A percentile compares a stretch with the other conserved stretches of the same genome.
phyloP scores from a whole-genome alignment of 192 early-diverging fungal species.

The Chytriomyces sp. region DNA sequence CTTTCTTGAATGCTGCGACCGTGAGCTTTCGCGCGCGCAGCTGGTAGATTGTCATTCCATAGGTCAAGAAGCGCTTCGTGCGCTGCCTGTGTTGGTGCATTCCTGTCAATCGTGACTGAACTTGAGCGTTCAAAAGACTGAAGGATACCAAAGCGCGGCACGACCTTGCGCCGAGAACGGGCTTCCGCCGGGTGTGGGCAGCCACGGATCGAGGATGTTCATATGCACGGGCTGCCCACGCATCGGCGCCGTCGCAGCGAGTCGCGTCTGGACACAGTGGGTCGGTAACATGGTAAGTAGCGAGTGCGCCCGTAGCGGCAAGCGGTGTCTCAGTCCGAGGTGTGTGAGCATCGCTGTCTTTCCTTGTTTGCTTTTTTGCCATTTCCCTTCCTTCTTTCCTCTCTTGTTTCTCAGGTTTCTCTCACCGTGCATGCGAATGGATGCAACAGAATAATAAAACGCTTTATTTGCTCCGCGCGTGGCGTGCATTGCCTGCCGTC shows the following conservation, averaged over 20 bases:
- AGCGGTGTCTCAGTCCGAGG: no score
- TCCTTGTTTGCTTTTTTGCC: background rate
- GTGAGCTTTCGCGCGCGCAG: background rate
- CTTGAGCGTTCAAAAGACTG: no score
- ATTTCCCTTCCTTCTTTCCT: background rate
- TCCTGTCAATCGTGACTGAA: no score
- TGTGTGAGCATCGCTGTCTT: no score
- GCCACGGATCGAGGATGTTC: constrained; percentile 28
- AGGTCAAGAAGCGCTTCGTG: constrained; percentile 1
- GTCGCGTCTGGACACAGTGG: constrained; percentile 53
- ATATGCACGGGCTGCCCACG: constrained; percentile 16
- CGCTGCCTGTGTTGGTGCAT: background rate
- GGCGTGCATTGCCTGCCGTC: background rate
- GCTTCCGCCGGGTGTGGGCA: constrained; percentile 1
- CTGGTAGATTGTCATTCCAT: constrained; percentile 12
- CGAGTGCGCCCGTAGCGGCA: no score
- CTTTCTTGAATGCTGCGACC: constrained; percentile 4
- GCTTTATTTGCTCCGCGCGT: background rate
- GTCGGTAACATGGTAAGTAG: constrained; percentile 85
- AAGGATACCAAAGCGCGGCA: background rate
- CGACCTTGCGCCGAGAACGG: background rate
- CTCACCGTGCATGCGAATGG: background rate
- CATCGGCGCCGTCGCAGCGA: background rate
- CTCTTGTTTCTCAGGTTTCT: background rate
- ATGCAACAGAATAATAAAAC: background rate